Base-by-base conservation (phyloP, 768 basidiomycete genomes). In the Trichaptum fuscoviolaceum region DNA sequence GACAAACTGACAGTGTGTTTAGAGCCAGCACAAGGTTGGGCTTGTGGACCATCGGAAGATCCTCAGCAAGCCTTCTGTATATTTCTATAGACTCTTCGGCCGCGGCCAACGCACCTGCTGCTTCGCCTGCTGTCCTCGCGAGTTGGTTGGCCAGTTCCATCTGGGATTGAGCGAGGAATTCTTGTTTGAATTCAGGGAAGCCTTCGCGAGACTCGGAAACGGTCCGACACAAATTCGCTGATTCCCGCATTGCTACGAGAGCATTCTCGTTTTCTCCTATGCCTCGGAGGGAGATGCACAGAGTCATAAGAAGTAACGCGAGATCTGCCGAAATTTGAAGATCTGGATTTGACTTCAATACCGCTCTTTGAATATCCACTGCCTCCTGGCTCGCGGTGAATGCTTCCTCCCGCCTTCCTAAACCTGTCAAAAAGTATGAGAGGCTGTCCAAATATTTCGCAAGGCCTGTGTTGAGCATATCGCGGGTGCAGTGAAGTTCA, bases 381-480 rank as follows among this genome's bases (percentile, higher is more conserved):
- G 66, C 66, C 26, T 66, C 27, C 17, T 34, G 18, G 24, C 57
- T 35, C 2, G 68, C 68, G 2, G 17, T 30, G 15, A 69, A 57
- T 2, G 69, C 69, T 35, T 68, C 64, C 30, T 65, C 64, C 59
- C 26, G 10, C 17, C 20, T 35, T 57, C 10, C 64, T 58, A 65
- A 27, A 30, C 30, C 63, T 7, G 9, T 66, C 27, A 66, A 63
- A 5, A 27, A 65, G 7, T 34, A 20, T 3, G 65, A 58, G 12
- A 66, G 35, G 17, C 7, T 24, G n/a, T n/a, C n/a, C n/a, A n/a
- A n/a, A n/a, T n/a, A n/a, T n/a, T n/a, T n/a, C n/a, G n/a, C n/a
- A n/a, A n/a, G n/a, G n/a, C n/a, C n/a, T n/a, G n/a, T n/a, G n/a
- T n/a, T n/a, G n/a, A n/a, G n/a, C n/a, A n/a, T n/a, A n/a, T n/a